phyloP scores from a whole-genome alignment of 2,329 filamentous ascomycete species.

The Rugonectria rugulosa region DNA sequence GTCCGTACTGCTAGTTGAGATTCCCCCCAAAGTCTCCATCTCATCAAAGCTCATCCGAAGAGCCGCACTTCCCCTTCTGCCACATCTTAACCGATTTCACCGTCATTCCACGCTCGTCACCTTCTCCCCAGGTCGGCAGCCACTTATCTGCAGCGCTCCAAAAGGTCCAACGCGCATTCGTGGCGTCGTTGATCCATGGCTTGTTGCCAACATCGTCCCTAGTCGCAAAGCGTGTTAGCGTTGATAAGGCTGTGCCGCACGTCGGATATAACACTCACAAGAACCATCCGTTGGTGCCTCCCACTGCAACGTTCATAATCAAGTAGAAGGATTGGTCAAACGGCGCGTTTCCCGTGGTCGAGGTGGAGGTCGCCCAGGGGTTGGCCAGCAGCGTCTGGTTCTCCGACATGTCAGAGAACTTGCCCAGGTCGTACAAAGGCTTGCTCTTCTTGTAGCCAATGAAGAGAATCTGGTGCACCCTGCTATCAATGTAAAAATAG shows the following conservation, averaged over 20 bases:
- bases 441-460: slow-evolving; percentile 43
- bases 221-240: slow-evolving; percentile 6
- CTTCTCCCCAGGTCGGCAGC: slow-evolving; percentile 56
- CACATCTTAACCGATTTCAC: slow-evolving; percentile 57
- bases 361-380: slow-evolving; percentile 52
- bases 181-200: slow-evolving; percentile 54
- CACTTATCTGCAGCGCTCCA: slow-evolving; percentile 51
- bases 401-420: slow-evolving; percentile 49
- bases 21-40: background rate
- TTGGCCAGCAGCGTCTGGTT: slow-evolving; percentile 52
- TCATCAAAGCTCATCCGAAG: slow-evolving; percentile 11
- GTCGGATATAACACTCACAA: slow-evolving; percentile 37
- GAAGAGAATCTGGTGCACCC: slow-evolving; percentile 49
- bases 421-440: slow-evolving; percentile 51
- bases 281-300: slow-evolving; percentile 58
- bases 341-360: slow-evolving; percentile 52
- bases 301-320: slow-evolving; percentile 60
- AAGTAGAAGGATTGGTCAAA: slow-evolving; percentile 62
- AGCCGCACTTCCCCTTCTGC: slow-evolving; percentile 41
- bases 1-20: no score
- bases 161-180: slow-evolving; percentile 51
- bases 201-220: slow-evolving; percentile 53
- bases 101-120: slow-evolving; percentile 53
- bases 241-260: slow-evolving; percentile 5
- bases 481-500: slow-evolving; percentile 60